Conservation (phyloP, 2,329 filamentous ascomycete species). For the Clathrospora elynae region DNA sequence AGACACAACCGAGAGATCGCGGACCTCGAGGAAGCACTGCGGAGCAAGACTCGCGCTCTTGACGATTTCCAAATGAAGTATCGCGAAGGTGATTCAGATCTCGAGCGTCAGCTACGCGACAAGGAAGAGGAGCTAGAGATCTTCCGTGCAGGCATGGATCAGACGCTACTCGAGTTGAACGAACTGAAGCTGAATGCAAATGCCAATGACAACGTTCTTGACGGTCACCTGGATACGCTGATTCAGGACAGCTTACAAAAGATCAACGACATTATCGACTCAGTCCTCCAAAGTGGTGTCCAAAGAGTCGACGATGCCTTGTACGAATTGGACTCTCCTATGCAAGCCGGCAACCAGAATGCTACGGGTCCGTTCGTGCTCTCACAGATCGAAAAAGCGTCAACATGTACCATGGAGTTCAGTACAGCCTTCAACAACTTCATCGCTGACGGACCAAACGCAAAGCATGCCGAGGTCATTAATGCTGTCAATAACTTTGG, state of each 20-base stretch:
- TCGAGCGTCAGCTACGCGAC: conserved; percentile 82
- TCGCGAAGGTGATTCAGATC: conserved; percentile 80
- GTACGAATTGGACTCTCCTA: conserved; percentile 95
- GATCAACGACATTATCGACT: conserved; percentile 97
- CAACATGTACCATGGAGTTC: conserved; percentile 92
- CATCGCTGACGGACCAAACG: conserved; percentile 93
- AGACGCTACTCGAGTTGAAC: conserved; percentile 89
- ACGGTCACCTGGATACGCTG: conserved; percentile 88
- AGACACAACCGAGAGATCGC: conserved; percentile 98
- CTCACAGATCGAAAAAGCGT: conserved; percentile 96
- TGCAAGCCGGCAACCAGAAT: conserved; percentile 99
- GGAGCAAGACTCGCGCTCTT: conserved; percentile 82
- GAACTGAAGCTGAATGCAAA: conserved; percentile 69
- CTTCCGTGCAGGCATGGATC: conserved; percentile 97
- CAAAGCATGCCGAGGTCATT: conserved; percentile 87
- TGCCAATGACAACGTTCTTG: conserved; percentile 78
- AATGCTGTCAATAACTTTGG: conserved; percentile 89
- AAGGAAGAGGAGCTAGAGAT: conserved; percentile 98
- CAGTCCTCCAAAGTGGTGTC: conserved; percentile 89
- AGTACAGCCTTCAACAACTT: conserved; percentile 98
- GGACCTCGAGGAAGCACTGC: conserved; percentile 89
- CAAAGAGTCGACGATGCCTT: conserved; percentile 93
- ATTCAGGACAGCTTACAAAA: conserved; percentile 86
- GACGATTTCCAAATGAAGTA: conserved; percentile 81
- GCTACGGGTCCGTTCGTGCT: conserved; percentile 93